A percentile compares a stretch with the other conserved stretches of the same genome.
These are phyloP conservation scores for Sapria himalayana DNA, from an alignment of 345 rosid species.

Conservation along the genomic window DNA sequence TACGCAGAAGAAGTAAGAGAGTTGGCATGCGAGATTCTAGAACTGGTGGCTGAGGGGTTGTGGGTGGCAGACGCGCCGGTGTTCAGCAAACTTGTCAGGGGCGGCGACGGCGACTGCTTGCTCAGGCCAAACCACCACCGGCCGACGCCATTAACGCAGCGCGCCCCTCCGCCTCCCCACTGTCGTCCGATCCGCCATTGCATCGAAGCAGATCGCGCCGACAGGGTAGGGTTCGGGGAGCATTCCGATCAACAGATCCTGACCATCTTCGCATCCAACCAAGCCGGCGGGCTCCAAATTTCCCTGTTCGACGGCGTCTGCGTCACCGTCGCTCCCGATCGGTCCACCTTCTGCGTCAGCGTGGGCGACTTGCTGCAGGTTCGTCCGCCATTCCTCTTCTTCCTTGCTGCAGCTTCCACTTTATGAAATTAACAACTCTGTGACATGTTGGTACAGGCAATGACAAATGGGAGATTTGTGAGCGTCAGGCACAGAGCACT, in stretches of 20 bases:
- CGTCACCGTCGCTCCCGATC: constrained; percentile 71
- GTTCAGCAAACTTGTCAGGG: constrained; percentile 51
- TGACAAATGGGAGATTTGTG: constrained; percentile 70
- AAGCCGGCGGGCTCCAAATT: constrained; percentile 73
- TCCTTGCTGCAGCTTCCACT: background rate
- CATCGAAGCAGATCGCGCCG: constrained; percentile 6
- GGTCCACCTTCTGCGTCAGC: constrained; percentile 49
- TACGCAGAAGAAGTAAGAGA: constrained; percentile 39
- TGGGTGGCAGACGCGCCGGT: constrained; percentile 28
- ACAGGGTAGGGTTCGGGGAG: constrained; percentile 68
- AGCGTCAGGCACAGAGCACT: constrained; percentile 76
- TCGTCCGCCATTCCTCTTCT: background rate
- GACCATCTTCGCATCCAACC: constrained; percentile 78
- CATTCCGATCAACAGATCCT: constrained; percentile 98
- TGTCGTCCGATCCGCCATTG: constrained; percentile 9
- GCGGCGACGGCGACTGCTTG: constrained; percentile 49
- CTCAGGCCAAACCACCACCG: constrained; percentile 77
- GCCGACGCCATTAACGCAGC: constrained; percentile 7
- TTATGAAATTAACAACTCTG: background rate
- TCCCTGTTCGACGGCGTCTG: constrained; percentile 35
- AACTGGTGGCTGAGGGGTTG: constrained; percentile 60
- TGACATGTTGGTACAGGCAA: constrained; percentile 16
- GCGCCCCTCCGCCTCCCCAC: constrained; percentile 13
- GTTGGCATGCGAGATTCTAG: constrained; percentile 54
- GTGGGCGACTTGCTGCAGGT: constrained; percentile 85